Base-by-base conservation (phyloP, 805 yeast species). In the Zygosaccharomyces pseudorouxii region DNA sequence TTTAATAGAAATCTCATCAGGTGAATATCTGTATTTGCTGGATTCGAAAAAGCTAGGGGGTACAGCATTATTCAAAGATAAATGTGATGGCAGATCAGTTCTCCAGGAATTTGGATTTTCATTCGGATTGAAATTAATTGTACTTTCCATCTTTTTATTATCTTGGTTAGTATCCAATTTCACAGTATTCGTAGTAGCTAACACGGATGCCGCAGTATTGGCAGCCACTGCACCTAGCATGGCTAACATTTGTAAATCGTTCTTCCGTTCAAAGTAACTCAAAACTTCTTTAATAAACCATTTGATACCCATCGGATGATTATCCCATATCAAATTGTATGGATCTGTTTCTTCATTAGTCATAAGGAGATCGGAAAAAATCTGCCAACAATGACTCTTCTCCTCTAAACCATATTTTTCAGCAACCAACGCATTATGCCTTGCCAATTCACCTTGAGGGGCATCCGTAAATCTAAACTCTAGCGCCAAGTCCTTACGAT, bases 241-340 rank as follows among this genome's bases (percentile, higher is more conserved):
- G 0, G 95, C 96, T 20, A 90, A 70, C 96, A 92, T 88, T 64
- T 92, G 97, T 23, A 88, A 67, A 58, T 92, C 84, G 1, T 82
- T 80, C 37, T 72, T 60, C 29, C 58, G 67, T 56, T 84, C 93
- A 60, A 82, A 89, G 56, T 83, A 82, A 1, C 64, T 60, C 59
- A 90, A 72, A 35, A 89, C 70, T 50, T 80, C 78, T 22, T 73
- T 73, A 0, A 88, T 73, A 19, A 88, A 69, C 86, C 88, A 79
- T 10, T 73, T 56, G 35, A 81, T 74, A 1, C 95, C 96, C 62
- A 84, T 78, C 0, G 89, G 90, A 62, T 87, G 95, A 4, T 77
- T 68, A 0, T 92, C 92, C 97, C 97, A 90, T 49, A 75, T 78
- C 51, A 79, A 78, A n/a, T 63, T 63, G 39, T 57, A 58, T 14